These are phyloP conservation scores for Citrus unshiu DNA, from an alignment of 345 rosid species.

Conservation along the genomic window DNA sequence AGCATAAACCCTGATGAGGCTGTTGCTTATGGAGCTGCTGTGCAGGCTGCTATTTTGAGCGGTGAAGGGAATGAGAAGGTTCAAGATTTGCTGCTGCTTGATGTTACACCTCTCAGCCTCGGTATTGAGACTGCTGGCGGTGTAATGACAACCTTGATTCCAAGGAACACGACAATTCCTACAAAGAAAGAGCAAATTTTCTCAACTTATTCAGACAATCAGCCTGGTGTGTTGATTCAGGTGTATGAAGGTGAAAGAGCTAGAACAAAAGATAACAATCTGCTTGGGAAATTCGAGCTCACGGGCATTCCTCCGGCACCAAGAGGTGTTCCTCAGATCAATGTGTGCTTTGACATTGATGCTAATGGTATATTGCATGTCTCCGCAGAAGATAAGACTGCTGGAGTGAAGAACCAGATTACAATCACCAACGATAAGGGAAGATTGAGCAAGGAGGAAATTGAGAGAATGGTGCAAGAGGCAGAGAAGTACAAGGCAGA, in stretches of 20 bases:
- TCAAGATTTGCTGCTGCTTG: conserved; percentile 20
- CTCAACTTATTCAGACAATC: conserved; percentile 10
- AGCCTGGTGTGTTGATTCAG: conserved; percentile 4
- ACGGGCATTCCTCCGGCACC: conserved; percentile 11
- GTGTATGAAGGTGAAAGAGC: conserved; percentile 15
- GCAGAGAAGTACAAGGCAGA: conserved; percentile 20
- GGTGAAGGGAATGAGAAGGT: conserved; percentile 22
- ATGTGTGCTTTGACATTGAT: conserved; percentile 8
- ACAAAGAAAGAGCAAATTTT: conserved; percentile 22
- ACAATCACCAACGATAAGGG: conserved; percentile 10
- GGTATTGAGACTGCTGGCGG: conserved; percentile 22
- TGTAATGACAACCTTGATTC: conserved; percentile 21
- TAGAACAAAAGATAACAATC: conserved; percentile 9
- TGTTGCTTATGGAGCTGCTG: conserved; percentile 23
- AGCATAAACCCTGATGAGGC: conserved; percentile 26
- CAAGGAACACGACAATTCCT: conserved; percentile 21
- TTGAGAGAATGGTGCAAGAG: conserved; percentile 14
- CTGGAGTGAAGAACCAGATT: conserved; percentile 10
- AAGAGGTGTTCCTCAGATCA: conserved; percentile 12
- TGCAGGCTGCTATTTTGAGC: conserved; percentile 20
- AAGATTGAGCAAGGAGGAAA: conserved; percentile 17
- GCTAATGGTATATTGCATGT: conserved; percentile 8
- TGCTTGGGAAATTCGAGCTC: conserved; percentile 12
- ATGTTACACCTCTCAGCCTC: conserved; percentile 22
- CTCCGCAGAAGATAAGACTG: conserved; percentile 5